Evolutionary conservation across 2,329 filamentous ascomycete genomes (phyloP).

Genomic region (Coniochaeta sp.): DNA sequence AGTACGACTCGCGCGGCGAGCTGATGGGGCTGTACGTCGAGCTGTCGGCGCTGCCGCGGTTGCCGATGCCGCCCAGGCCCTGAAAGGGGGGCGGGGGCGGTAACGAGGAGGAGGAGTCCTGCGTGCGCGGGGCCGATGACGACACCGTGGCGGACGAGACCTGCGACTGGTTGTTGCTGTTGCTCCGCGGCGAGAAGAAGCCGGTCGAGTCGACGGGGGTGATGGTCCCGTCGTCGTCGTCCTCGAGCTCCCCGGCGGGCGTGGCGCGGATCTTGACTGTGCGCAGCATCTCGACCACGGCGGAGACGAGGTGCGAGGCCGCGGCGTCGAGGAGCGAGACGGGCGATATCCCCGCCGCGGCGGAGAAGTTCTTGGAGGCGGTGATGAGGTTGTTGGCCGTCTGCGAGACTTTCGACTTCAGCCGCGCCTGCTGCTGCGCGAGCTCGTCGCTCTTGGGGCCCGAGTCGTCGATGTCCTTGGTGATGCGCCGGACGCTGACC

Average conservation of each 20-base stretch:
- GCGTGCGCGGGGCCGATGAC: slow-evolving; percentile 18
- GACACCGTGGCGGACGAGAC: slow-evolving; percentile 15
- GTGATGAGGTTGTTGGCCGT: slow-evolving; percentile 96
- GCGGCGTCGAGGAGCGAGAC: slow-evolving; percentile 92
- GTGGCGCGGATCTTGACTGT: slow-evolving; percentile 77
- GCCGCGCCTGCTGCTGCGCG: slow-evolving; percentile 54
- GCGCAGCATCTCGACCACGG: slow-evolving; percentile 79
- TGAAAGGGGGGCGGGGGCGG: slow-evolving; percentile 50
- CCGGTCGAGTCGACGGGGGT: slow-evolving; percentile 61
- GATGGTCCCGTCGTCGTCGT: slow-evolving; percentile 62
- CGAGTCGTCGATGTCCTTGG: slow-evolving; percentile 65
- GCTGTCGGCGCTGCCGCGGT: slow-evolving; percentile 57
- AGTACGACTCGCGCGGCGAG: slow-evolving; percentile 56
- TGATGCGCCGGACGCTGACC: slow-evolving; percentile 74
- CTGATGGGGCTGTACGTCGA: slow-evolving; percentile 69
- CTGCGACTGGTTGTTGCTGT: slow-evolving; percentile 19
- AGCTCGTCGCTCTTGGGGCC: slow-evolving; percentile 43
- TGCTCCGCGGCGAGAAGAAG: slow-evolving; percentile 57
- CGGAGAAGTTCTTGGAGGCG: slow-evolving; percentile 84
- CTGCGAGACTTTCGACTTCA: slow-evolving; percentile 78
- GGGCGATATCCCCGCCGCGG: slow-evolving; percentile 76
- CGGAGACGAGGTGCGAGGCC: slow-evolving; percentile 79
- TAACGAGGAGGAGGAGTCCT: slow-evolving; percentile 33
- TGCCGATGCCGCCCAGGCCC: slow-evolving; percentile 38
- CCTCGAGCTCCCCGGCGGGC: slow-evolving; percentile 66